phyloP scores from a whole-genome alignment of 495 filamentous ascomycete species.

The Poronia punctata region DNA sequence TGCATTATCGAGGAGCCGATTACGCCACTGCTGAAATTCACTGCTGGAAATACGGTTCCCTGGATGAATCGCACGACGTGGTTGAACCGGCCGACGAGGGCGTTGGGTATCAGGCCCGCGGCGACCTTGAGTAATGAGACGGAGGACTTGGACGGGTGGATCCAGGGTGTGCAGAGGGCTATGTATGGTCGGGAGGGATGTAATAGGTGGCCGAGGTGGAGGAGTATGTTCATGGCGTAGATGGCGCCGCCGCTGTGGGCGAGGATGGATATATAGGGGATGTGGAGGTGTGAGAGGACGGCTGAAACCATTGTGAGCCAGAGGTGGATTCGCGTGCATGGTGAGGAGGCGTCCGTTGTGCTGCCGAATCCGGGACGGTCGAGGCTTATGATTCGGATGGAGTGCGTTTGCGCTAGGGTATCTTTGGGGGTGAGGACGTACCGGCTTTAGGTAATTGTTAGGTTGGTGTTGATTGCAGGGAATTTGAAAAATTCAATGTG shows the following conservation, averaged over 20 bases:
- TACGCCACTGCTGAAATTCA: conserved; percentile 1
- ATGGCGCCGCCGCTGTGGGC: conserved; percentile 40
- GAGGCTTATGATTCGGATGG: conserved; percentile 1
- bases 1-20: background rate
- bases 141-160: conserved; percentile 33
- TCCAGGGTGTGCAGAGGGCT: conserved; percentile 39
- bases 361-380: conserved; percentile 34
- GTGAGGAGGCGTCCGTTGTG: conserved; percentile 36
- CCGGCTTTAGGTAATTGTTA: background rate
- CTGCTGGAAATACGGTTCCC: background rate
- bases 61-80: conserved; percentile 30
- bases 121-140: conserved; percentile 16
- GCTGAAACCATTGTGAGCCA: conserved; percentile 40
- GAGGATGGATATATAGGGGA: conserved; percentile 33
- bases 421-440: conserved; percentile 5
- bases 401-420: background rate
- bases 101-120: conserved; percentile 15
- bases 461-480: too few species aligned
- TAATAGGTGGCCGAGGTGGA: conserved; percentile 30
- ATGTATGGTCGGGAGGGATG: conserved; percentile 28
- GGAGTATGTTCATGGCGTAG: conserved; percentile 39
- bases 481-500: too few species aligned
- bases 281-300: conserved; percentile 33
- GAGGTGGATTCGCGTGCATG: conserved; percentile 27
- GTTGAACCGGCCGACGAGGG: conserved; percentile 27